Evolutionary conservation across 2,329 filamentous ascomycete species (phyloP).

Genomic region (Coniochaeta ligniaria): DNA sequence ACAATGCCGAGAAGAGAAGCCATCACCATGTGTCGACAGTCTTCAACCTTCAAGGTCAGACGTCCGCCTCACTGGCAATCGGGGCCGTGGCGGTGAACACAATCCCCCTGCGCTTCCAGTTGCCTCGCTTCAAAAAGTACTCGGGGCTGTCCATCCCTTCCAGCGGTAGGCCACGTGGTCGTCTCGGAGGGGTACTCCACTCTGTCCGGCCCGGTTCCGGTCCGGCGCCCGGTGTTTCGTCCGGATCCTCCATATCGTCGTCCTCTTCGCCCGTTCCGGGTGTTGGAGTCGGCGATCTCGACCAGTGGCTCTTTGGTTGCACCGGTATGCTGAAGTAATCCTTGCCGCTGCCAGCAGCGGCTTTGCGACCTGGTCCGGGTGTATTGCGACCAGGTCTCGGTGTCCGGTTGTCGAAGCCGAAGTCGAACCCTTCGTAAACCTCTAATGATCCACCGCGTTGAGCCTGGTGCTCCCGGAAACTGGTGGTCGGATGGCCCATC

Average conservation of each 20-base stretch:
- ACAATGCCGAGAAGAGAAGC: background rate
- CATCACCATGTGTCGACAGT: background rate
- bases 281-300: background rate
- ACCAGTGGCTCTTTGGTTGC: background rate
- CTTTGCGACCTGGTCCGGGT: background rate
- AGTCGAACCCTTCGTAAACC: background rate
- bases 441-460: background rate
- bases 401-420: background rate
- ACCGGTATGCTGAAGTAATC: background rate
- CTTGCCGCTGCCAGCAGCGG: background rate
- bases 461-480: background rate
- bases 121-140: background rate
- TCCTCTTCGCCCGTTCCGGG: background rate
- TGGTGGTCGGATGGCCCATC: background rate
- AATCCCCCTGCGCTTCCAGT: constrained; percentile 1
- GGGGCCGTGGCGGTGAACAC: background rate
- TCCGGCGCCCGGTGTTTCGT: background rate
- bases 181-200: background rate
- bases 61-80: background rate
- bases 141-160: background rate
- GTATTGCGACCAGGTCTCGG: background rate
- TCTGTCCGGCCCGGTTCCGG: background rate
- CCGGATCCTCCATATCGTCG: background rate
- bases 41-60: constrained; percentile 1
- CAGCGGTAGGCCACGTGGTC: background rate